These are phyloP conservation scores for Aspergillus kassunensis DNA, from an alignment of 495 filamentous ascomycete genomes.

Conservation along the genomic window DNA sequence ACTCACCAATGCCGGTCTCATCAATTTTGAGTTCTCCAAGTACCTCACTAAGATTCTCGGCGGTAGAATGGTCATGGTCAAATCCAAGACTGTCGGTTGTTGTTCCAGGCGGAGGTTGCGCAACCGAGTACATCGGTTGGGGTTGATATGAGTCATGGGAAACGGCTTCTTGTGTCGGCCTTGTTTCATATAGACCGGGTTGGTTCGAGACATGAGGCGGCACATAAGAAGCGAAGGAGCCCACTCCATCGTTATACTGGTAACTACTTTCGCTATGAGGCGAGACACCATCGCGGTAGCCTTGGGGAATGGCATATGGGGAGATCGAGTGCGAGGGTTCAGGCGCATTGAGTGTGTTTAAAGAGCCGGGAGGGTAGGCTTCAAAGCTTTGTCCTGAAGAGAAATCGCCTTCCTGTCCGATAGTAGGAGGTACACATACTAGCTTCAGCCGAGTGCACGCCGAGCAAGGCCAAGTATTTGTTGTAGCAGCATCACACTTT, in stretches of 20 bases:
- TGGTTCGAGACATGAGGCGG: constrained; percentile 45
- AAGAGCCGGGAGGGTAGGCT: constrained; percentile 19
- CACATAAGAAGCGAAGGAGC: constrained; percentile 35
- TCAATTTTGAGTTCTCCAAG: constrained; percentile 85
- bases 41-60: constrained; percentile 71
- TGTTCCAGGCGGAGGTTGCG: constrained; percentile 49
- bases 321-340: constrained; percentile 26
- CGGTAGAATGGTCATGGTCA: constrained; percentile 62
- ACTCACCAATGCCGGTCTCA: constrained; percentile 79
- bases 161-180: constrained; percentile 49
- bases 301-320: constrained; percentile 27
- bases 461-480: constrained; percentile 96
- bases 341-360: constrained; percentile 20
- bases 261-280: constrained; percentile 22
- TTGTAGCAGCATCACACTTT: constrained; percentile 96
- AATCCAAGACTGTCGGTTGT: constrained; percentile 33
- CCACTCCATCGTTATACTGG: constrained; percentile 33
- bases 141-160: constrained; percentile 44
- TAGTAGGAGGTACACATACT: constrained; percentile 86
- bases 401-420: constrained; percentile 77
- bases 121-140: constrained; percentile 47
- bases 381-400: constrained; percentile 33
- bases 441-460: constrained; percentile 90
- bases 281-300: constrained; percentile 27
- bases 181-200: constrained; percentile 74